Evolutionary conservation across 1,139 yeast species (phyloP).

Genomic region (Pichia sp.): DNA sequence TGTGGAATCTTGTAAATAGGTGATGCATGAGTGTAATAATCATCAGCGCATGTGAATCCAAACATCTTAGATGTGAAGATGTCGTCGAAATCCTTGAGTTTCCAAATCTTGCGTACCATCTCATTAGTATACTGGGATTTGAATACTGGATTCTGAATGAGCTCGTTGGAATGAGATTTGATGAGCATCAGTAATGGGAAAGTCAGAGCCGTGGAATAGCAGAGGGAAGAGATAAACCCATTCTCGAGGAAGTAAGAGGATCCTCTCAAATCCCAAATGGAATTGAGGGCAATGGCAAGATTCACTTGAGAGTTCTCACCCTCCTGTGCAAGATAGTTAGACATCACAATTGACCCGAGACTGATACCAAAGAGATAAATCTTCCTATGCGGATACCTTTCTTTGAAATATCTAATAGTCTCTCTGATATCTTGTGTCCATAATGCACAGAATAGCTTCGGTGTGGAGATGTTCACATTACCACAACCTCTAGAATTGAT

Average conservation of each 20-base stretch:
- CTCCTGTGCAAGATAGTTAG: constrained; percentile 75
- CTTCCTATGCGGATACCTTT: constrained; percentile 61
- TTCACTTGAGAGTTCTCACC: constrained; percentile 45
- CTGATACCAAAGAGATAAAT: constrained; percentile 78
- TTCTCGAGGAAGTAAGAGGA: constrained; percentile 44
- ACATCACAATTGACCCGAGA: constrained; percentile 76
- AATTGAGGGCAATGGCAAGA: constrained; percentile 63
- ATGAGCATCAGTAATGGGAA: constrained; percentile 56
- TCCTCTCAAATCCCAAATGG: constrained; percentile 78
- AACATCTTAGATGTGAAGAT: constrained; percentile 63
- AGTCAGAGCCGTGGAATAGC: constrained; percentile 64
- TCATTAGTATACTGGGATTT: constrained; percentile 21
- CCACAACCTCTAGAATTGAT: constrained; percentile 85
- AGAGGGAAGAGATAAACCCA: constrained; percentile 51
- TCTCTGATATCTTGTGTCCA: constrained; percentile 70
- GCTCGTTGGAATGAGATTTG: constrained; percentile 51
- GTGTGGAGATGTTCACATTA: constrained; percentile 69
- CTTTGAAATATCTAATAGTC: constrained; percentile 41
- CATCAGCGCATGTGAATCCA: constrained; percentile 64
- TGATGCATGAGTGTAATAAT: constrained; percentile 67
- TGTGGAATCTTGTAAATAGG: constrained; percentile 49
- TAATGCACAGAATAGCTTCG: constrained; percentile 65
- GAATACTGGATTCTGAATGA: constrained; percentile 35
- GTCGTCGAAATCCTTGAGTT: constrained; percentile 60
- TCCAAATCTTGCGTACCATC: constrained; percentile 14